These are phyloP conservation scores for Ehretia macrophylla DNA, from an alignment of 257 asterid genomes.

Conservation along the genomic window DNA sequence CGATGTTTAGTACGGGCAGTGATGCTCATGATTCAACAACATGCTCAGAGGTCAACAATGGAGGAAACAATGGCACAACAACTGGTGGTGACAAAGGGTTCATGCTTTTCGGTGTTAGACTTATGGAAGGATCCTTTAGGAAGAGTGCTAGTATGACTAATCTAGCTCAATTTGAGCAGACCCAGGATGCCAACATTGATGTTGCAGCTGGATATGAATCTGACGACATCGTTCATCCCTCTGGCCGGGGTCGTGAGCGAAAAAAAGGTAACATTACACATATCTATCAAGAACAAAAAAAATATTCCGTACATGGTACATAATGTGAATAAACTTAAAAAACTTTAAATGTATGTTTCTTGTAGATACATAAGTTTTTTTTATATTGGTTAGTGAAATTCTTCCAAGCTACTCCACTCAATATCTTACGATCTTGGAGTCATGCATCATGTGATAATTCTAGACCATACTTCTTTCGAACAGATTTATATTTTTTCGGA, in stretches of 20 bases:
- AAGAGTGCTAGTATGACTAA: slow-evolving; percentile 90
- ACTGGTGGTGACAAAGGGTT: slow-evolving; percentile 33
- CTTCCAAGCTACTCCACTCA: no score
- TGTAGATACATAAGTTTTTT: no score
- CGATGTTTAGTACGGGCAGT: slow-evolving; percentile 33
- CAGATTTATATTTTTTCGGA: no score
- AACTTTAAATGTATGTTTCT: no score
- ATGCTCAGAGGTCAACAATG: slow-evolving; percentile 33
- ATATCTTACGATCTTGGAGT: no score
- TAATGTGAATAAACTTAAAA: neutral
- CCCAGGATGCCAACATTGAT: slow-evolving; percentile 49
- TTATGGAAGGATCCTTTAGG: slow-evolving; percentile 65
- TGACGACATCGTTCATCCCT: slow-evolving; percentile 91
- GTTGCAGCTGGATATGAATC: slow-evolving; percentile 82
- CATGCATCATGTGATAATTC: no score
- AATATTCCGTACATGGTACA: no score
- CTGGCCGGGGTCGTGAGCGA: slow-evolving; percentile 71
- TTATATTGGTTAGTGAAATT: no score
- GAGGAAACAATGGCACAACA: slow-evolving; percentile 3
- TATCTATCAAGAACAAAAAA: neutral
- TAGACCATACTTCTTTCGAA: no score
- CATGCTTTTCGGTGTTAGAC: slow-evolving; percentile 93
- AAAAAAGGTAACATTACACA: slow-evolving; percentile 52
- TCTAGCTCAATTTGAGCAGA: slow-evolving; percentile 61
- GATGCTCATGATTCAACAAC: slow-evolving; percentile 39